phyloP scores from a whole-genome alignment of 164 flowering plant species.

The Vitis vinifera region ASM3070453v1 NC_081822.1:10623001-10623500 shows the following conservation, averaged over 20 bases:
- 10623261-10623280: not conserved
- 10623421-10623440: slow-evolving; percentile 78
- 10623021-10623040: slow-evolving; percentile 24
- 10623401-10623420: not conserved
- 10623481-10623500: not conserved
- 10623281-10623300: not conserved
- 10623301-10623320: not conserved
- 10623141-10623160: not conserved
- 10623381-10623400: too few relatives aligned
- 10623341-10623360: not conserved
- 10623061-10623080: slow-evolving; percentile 68
- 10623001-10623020: slow-evolving; percentile 17
- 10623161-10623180: not conserved
- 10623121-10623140: not conserved
- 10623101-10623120: not conserved
- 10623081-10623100: slow-evolving; percentile 77
- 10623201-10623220: not conserved
- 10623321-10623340: not conserved
- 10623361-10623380: too few relatives aligned
- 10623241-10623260: not conserved
- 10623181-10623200: not conserved
- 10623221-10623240: not conserved
- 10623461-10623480: slow-evolving; percentile 94
- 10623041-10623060: slow-evolving; percentile 20
- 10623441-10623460: slow-evolving; percentile 95